phyloP scores from a whole-genome alignment of 805 yeast species.

The Starmerella vaccinii region DNA sequence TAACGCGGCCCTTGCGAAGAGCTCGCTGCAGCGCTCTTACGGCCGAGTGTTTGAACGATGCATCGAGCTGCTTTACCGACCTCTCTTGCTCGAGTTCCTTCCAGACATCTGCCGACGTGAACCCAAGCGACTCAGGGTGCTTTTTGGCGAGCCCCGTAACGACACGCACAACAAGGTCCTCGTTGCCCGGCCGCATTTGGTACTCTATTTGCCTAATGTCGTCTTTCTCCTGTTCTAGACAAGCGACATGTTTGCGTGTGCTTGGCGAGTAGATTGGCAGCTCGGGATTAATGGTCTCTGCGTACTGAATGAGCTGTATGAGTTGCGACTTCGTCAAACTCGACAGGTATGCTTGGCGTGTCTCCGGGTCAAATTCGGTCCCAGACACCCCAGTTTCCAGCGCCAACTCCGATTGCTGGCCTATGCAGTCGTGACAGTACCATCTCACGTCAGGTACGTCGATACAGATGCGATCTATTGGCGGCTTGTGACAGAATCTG shows the following conservation, averaged over 20 bases:
- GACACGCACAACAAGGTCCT: constrained; percentile 30
- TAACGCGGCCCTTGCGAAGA: constrained; percentile 30
- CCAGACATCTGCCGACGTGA: constrained; percentile 22
- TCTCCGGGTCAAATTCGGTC: constrained; percentile 29
- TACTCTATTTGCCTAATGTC: constrained; percentile 19
- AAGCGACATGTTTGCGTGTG: constrained; percentile 29
- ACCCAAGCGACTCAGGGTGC: constrained; percentile 25
- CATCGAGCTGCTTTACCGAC: constrained; percentile 25
- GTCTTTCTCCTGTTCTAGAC: constrained; percentile 29
- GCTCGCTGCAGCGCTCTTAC: constrained; percentile 33
- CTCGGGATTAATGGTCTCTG: constrained; percentile 32
- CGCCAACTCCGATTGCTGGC: constrained; percentile 30
- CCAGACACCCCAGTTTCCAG: constrained; percentile 34
- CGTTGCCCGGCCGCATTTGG: constrained; percentile 27
- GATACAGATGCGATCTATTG: constrained; percentile 33
- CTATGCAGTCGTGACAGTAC: constrained; percentile 34
- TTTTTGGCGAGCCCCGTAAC: constrained; percentile 25
- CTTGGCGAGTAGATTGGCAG: constrained; percentile 35
- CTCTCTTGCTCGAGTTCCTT: constrained; percentile 24
- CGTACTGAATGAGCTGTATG: constrained; percentile 33
- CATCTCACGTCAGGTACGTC: constrained; percentile 35
- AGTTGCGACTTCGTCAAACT: constrained; percentile 34
- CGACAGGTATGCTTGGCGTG: constrained; percentile 32
- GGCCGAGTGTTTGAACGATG: constrained; percentile 31
- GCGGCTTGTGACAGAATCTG: constrained; percentile 35